Evolutionary conservation across 305 asterid species (phyloP).

Genomic region (Solanum hybrid): DNA sequence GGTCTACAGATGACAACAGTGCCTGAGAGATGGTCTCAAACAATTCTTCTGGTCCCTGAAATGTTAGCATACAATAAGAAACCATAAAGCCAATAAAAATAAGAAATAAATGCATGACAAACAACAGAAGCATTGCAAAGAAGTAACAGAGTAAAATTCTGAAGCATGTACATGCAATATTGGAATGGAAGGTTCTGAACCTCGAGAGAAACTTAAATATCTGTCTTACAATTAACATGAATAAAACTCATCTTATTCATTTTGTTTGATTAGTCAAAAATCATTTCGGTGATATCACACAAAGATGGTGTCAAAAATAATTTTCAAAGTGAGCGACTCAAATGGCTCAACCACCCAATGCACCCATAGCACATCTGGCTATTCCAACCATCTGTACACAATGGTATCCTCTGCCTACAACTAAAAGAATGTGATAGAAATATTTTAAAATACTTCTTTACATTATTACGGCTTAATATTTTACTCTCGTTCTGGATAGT

Average conservation of each 20-base stretch:
- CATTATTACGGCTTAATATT: neutral
- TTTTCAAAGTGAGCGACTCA: neutral
- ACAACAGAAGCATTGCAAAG: neutral
- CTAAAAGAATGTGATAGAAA: neutral
- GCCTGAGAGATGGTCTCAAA: constrained; percentile 97
- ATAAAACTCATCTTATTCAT: neutral
- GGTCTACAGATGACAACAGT: constrained; percentile 75
- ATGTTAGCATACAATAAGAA: neutral
- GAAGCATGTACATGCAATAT: neutral
- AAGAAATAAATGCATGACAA: neutral
- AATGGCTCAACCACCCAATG: neutral
- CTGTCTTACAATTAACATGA: neutral
- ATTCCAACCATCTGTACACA: neutral
- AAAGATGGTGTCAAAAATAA: neutral
- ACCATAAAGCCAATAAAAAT: neutral
- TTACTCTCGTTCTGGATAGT: neutral
- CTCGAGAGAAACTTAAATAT: neutral
- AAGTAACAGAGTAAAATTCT: neutral
- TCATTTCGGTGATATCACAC: neutral
- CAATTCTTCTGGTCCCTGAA: constrained; percentile 81
- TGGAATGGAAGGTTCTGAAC: neutral
- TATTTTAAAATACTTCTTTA: neutral
- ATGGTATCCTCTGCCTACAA: neutral
- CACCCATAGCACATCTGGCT: neutral
- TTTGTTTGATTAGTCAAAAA: neutral